Evolutionary conservation across 2,329 filamentous ascomycete genomes (phyloP).

Genomic region (Nemania sp.): DNA sequence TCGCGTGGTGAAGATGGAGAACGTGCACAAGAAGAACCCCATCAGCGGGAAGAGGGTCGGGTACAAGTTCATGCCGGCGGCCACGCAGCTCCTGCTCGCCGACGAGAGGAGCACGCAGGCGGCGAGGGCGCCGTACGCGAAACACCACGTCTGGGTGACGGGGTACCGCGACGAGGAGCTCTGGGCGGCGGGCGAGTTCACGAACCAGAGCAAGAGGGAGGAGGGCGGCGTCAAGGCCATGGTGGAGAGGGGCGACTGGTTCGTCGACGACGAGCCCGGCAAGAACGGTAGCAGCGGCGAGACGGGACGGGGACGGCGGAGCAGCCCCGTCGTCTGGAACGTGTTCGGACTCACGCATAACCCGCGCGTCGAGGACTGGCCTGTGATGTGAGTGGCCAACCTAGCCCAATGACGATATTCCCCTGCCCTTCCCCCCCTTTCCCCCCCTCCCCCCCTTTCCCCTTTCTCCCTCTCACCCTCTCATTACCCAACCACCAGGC

Average conservation of each 20-base stretch:
- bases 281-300: too few relatives aligned
- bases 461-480: too few relatives aligned
- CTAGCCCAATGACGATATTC: too few relatives aligned
- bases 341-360: constrained; percentile 56
- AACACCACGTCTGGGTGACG: constrained; percentile 55
- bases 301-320: constrained; percentile 47
- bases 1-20: constrained; percentile 55
- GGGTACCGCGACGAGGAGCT: constrained; percentile 55
- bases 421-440: too few relatives aligned
- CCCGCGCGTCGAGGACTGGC: constrained; percentile 55
- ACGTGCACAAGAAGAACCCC: constrained; percentile 49
- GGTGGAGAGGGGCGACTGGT: constrained; percentile 53
- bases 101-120: constrained; percentile 50
- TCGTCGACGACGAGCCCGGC: constrained; percentile 41
- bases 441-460: too few relatives aligned
- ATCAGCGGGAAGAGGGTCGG: constrained; percentile 55
- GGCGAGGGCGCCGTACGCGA: constrained; percentile 50
- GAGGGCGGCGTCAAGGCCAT: constrained; percentile 52
- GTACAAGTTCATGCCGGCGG: constrained; percentile 53
- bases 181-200: constrained; percentile 56
- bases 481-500: background rate
- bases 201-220: constrained; percentile 53
- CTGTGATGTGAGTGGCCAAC: constrained; percentile 51
- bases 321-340: constrained; percentile 58
- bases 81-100: constrained; percentile 54